Evolutionary conservation across 2,329 filamentous ascomycete genomes (phyloP).

Genomic region (Trichophaea hybrida): DNA sequence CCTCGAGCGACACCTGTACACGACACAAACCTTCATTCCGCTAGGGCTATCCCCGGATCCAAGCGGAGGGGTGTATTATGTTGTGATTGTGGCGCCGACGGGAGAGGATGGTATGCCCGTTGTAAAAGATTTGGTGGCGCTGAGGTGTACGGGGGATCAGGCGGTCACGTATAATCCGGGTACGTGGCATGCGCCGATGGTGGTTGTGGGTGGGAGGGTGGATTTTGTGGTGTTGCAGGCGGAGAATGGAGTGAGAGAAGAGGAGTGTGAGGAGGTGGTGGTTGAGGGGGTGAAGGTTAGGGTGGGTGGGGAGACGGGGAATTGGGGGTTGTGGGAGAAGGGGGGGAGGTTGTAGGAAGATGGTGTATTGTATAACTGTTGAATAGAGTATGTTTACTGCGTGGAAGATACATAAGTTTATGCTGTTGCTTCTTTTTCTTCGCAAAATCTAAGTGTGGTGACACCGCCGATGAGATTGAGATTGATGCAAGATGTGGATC

Average conservation of each 20-base stretch:
- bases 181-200: conserved; percentile 96
- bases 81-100: conserved; percentile 40
- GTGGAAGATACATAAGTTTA: background rate
- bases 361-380: background rate
- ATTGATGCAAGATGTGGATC: too few relatives aligned
- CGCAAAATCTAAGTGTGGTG: too few relatives aligned
- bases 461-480: too few relatives aligned
- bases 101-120: conserved; percentile 35
- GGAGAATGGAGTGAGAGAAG: conserved; percentile 71
- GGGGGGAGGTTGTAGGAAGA: background rate
- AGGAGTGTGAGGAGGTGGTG: conserved; percentile 76
- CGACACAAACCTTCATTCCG: conserved; percentile 83
- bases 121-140: background rate
- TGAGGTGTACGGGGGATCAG: conserved; percentile 10
- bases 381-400: too few relatives aligned
- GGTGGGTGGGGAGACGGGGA: conserved; percentile 18
- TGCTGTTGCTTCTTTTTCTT: background rate
- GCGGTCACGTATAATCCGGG: conserved; percentile 13
- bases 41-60: conserved; percentile 39
- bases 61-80: conserved; percentile 40
- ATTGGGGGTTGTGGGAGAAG: conserved; percentile 2
- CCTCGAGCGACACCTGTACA: conserved; percentile 85
- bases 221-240: conserved; percentile 85
- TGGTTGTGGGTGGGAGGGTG: conserved; percentile 54
- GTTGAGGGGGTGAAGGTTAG: conserved; percentile 28